phyloP scores from a whole-genome alignment of 2,329 filamentous ascomycete species.

The Aureobasidium sp. region DNA sequence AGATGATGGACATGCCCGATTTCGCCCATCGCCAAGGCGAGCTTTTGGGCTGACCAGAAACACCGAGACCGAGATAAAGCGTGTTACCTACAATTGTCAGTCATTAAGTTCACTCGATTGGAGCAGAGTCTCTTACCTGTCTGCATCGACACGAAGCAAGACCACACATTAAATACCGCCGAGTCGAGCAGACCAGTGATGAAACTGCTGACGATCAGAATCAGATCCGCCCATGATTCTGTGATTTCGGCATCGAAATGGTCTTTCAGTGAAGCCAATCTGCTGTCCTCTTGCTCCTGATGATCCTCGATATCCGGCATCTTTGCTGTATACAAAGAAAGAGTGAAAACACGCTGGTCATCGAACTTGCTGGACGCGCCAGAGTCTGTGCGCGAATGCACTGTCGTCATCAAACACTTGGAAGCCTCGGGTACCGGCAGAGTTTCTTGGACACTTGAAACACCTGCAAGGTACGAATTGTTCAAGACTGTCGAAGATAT shows the following conservation, averaged over 20 bases:
- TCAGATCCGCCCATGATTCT: slow-evolving; percentile 58
- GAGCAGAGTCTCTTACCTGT: slow-evolving; percentile 48
- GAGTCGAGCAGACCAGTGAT: slow-evolving; percentile 74
- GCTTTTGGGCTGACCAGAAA: slow-evolving; percentile 48
- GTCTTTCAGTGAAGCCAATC: background rate
- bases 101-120: background rate
- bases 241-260: slow-evolving; percentile 46
- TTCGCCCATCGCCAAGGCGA: slow-evolving; percentile 60
- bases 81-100: slow-evolving; percentile 51
- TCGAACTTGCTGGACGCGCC: background rate
- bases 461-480: background rate
- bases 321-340: background rate
- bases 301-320: slow-evolving; percentile 10
- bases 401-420: background rate
- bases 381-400: background rate
- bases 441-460: background rate
- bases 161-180: slow-evolving; percentile 68
- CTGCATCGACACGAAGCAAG: slow-evolving; percentile 77
- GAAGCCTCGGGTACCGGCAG: background rate
- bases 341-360: background rate
- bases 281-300: background rate
- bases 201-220: slow-evolving; percentile 65
- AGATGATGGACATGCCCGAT: slow-evolving; percentile 60
- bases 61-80: slow-evolving; percentile 68
- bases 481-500: too few species aligned